Percentiles rank a stretch among this genome's conserved stretches.
Conservation (phyloP, 495 filamentous ascomycete species). For the Neurospora africana region DNA sequence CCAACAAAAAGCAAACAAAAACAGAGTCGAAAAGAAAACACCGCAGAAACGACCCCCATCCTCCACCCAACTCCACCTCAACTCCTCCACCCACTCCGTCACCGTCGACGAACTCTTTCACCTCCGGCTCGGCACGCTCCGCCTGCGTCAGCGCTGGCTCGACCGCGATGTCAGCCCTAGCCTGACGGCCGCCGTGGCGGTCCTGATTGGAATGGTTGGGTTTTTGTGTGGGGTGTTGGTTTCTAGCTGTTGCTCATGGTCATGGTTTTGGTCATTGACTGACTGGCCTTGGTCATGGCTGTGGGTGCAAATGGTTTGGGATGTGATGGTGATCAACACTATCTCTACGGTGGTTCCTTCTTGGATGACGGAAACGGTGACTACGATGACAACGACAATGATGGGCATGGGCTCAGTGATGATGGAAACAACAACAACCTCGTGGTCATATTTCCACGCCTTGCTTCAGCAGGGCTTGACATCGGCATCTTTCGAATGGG, state of each 20-base stretch:
- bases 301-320: not conserved
- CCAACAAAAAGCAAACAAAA: slow-evolving; percentile 5
- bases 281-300: not conserved
- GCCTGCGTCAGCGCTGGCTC: slow-evolving; percentile 17
- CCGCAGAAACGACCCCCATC: slow-evolving; percentile 1
- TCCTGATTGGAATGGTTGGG: slow-evolving; percentile 2
- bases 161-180: slow-evolving; percentile 11
- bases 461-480: not conserved
- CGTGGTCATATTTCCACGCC: not conserved
- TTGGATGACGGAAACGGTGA: not conserved
- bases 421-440: not conserved
- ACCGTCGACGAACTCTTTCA: slow-evolving; percentile 16
- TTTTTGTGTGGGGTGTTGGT: slow-evolving; percentile 8
- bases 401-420: not conserved
- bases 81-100: not conserved
- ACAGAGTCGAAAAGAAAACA: slow-evolving; percentile 18
- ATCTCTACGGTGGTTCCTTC: not conserved
- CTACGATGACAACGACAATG: not conserved
- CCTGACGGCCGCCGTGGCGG: slow-evolving; percentile 8
- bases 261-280: not conserved
- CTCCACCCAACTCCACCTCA: slow-evolving; percentile 1
- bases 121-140: slow-evolving; percentile 16
- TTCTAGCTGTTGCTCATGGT: not conserved
- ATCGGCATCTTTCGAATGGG: not conserved
- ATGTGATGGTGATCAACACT: not conserved